A percentile compares a stretch with the other conserved stretches of the same genome.
These are phyloP conservation scores for Phytophthora chlamydospora DNA, from an alignment of 352 stramenopile species.

Conservation along the genomic window DNA sequence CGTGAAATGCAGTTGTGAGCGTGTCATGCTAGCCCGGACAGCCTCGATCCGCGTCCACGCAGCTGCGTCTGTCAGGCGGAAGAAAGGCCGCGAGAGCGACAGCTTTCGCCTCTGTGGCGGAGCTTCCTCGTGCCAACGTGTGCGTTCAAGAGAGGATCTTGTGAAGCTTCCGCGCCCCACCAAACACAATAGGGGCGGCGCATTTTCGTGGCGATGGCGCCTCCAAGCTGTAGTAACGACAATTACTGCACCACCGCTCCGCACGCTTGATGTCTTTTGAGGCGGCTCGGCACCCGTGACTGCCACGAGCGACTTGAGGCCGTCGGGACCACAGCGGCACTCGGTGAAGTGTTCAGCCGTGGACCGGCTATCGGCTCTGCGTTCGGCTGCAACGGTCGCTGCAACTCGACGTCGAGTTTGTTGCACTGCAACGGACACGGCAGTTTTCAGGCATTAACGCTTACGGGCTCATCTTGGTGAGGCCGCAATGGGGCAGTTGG, in stretches of 20 bases:
- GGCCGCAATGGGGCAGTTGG: slow-evolving; percentile 11
- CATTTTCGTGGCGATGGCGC: slow-evolving; percentile 28
- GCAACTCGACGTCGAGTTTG: slow-evolving; percentile 5
- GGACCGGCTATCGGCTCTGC: slow-evolving; percentile 13
- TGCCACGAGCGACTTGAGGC: slow-evolving; percentile 27
- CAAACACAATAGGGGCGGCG: slow-evolving; percentile 30
- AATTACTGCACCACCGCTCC: slow-evolving; percentile 35
- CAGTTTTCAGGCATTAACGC: not conserved
- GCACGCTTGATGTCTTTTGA: slow-evolving; percentile 31
- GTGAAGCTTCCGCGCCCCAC: slow-evolving; percentile 8
- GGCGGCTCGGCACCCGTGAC: slow-evolving; percentile 10
- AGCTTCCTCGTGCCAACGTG: slow-evolving; percentile 6
- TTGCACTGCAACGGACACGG: slow-evolving; percentile 8
- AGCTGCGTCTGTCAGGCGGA: slow-evolving; percentile 20
- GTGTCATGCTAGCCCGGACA: slow-evolving; percentile 10
- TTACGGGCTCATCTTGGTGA: slow-evolving; percentile 23
- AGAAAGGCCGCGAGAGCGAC: slow-evolving; percentile 26
- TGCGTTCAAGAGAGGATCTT: not conserved
- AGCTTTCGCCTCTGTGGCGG: slow-evolving; percentile 24
- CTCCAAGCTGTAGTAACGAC: slow-evolving; percentile 31
- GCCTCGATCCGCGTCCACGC: not conserved
- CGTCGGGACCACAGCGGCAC: slow-evolving; percentile 10
- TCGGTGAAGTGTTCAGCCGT: slow-evolving; percentile 23
- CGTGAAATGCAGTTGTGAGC: slow-evolving; percentile 46
- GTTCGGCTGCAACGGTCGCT: slow-evolving; percentile 14